phyloP scores from a whole-genome alignment of 2,329 filamentous ascomycete species.

The Elsinoe fawcettii region DNA sequence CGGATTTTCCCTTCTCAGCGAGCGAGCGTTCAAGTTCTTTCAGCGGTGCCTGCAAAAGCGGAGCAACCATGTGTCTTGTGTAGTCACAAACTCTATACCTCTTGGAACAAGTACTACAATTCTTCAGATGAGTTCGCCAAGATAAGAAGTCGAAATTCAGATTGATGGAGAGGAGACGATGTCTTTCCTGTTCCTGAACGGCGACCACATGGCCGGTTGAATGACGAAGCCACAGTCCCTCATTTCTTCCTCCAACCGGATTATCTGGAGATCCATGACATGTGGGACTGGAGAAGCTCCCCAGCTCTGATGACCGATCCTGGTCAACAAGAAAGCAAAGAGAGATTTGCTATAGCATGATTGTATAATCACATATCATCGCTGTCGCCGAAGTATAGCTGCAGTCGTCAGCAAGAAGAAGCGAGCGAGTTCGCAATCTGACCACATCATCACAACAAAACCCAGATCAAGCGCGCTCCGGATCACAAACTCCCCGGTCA shows the following conservation, averaged over 20 bases:
- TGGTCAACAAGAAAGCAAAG: neutral
- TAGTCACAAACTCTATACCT: neutral
- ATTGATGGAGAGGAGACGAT: neutral
- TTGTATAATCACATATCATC: neutral
- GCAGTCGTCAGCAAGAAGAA: neutral
- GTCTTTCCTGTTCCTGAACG: slow-evolving; percentile 10
- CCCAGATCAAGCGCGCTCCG: neutral
- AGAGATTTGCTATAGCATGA: neutral
- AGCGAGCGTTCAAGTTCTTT: slow-evolving; percentile 7
- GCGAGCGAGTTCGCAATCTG: neutral
- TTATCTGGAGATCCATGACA: neutral
- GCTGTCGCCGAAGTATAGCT: neutral
- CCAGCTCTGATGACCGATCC: neutral
- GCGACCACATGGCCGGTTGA: slow-evolving; percentile 3
- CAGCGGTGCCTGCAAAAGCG: neutral
- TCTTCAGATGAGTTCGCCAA: neutral
- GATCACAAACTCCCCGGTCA: neutral
- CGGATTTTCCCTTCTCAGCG: slow-evolving; percentile 5
- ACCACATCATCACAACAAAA: neutral
- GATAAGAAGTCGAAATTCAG: neutral
- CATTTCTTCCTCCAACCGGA: neutral
- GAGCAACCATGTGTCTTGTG: neutral
- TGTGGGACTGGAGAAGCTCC: neutral
- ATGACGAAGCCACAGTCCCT: neutral
- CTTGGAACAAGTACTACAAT: neutral